These are phyloP conservation scores for Xylariaceae sp. DNA, from an alignment of 2,329 filamentous ascomycete genomes.

Conservation along the genomic window DNA sequence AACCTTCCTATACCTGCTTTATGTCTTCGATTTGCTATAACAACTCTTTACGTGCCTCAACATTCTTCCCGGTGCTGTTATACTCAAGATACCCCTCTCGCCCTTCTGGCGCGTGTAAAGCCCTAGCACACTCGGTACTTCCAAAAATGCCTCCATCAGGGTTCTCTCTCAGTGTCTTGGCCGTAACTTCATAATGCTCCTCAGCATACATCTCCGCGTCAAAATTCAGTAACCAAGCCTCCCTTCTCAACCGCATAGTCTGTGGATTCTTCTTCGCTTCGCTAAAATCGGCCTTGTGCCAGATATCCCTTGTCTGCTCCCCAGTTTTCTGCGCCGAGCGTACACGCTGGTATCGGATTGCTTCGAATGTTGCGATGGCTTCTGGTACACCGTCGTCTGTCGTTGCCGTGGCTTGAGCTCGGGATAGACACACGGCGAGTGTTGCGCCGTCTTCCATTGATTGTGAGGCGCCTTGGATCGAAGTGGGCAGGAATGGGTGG, in stretches of 20 bases:
- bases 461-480: constrained; percentile 44
- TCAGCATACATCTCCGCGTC: constrained; percentile 46
- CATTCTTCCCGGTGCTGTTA: constrained; percentile 1
- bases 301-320: constrained; percentile 44
- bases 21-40: too few relatives aligned
- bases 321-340: constrained; percentile 45
- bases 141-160: constrained; percentile 12
- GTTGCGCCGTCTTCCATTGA: constrained; percentile 48
- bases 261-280: constrained; percentile 42
- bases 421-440: constrained; percentile 38
- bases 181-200: constrained; percentile 31
- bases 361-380: constrained; percentile 41
- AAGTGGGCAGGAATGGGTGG: constrained; percentile 47
- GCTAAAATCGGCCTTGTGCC: constrained; percentile 49
- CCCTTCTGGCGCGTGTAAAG: constrained; percentile 25
- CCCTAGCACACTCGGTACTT: constrained; percentile 17
- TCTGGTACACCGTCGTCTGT: constrained; percentile 30
- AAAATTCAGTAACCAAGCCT: constrained; percentile 46
- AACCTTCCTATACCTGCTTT: too few relatives aligned
- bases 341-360: constrained; percentile 45
- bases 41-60: background rate
- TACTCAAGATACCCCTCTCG: constrained; percentile 28
- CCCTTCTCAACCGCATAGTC: constrained; percentile 41
- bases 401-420: constrained; percentile 26
- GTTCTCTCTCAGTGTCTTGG: constrained; percentile 18